Base-by-base conservation (phyloP, 345 rosid species). In the Trapa bicornis region DNA sequence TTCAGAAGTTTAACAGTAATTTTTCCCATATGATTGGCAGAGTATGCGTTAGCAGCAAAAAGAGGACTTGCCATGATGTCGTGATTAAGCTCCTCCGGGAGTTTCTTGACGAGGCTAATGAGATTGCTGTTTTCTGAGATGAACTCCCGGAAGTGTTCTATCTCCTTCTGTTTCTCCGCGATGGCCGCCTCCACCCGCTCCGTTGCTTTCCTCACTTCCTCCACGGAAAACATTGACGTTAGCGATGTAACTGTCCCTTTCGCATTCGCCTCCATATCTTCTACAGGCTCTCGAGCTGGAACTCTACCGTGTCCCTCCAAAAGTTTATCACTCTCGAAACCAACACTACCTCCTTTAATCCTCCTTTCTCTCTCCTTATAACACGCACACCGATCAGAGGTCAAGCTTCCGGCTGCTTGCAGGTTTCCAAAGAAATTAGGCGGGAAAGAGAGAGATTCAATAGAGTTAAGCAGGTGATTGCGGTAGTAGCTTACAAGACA, bases 81-180 rank as follows among this genome's bases (percentile, higher is more conserved):
- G 75, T 86, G 92, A 76, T 87, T 86, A 61, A 94, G 96, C 65
- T 90, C 80, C 37, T 90, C 85, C 64, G 95, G 97, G 14, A 93
- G 92, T 70, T 79, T 81, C 41, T 78, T 79, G 62, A 93, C 80
- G 69, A 82, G 91, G 77, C 76, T 80, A 58, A 86, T 81, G 66
- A 93, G 82, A 68, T 61, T 77, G 56, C 73, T 47, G 79, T 93
- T 93, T 37, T 90, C 95, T 67, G 84, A 75, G 69, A 81, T 75
- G 81, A 84, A 88, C 60, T 79, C 79, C 52, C 75, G 82, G 48
- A 88, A 64, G 29, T 70, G 76, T 58, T 76, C 78, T 73, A 88
- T 69, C 82, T 87, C 91, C 65, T 33, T 73, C 22, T 65, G 83
- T 81, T 87, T 83, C 80, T 82, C 92, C 11, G 74, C 68, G 70